These are phyloP conservation scores for Croton laevigatus DNA, from an alignment of 441 rosid genomes.

Conservation along the genomic window DNA sequence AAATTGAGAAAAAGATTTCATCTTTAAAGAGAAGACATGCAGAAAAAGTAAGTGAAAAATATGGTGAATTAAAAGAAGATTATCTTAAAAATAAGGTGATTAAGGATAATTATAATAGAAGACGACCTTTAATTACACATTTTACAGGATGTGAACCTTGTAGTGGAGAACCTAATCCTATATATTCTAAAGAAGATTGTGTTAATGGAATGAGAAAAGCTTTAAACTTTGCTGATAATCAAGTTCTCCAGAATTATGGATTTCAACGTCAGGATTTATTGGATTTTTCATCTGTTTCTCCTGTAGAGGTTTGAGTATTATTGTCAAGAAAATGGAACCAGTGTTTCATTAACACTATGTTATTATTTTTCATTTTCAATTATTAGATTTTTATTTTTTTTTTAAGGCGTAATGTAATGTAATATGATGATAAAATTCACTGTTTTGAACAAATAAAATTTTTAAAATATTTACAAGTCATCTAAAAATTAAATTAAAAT, in stretches of 20 bases:
- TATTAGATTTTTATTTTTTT: background rate
- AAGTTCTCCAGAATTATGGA: constrained; percentile 66
- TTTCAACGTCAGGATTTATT: constrained; percentile 50
- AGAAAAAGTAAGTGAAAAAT: constrained; percentile 70
- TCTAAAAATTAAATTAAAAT: no score
- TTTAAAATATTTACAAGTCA: no score
- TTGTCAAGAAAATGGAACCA: no score
- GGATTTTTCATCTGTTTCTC: constrained; percentile 29
- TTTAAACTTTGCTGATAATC: constrained; percentile 82
- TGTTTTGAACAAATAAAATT: no score
- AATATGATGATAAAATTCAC: no score
- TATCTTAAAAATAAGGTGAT: constrained; percentile 33
- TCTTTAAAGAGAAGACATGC: constrained; percentile 65
- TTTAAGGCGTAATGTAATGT: no score
- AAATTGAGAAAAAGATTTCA: constrained; percentile 41
- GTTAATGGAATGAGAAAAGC: constrained; percentile 66
- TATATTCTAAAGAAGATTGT: constrained; percentile 55
- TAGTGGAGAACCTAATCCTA: constrained; percentile 58
- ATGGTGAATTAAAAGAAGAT: constrained; percentile 53
- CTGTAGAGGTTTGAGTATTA: background rate
- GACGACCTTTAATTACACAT: constrained; percentile 67
- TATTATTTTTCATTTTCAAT: no score
- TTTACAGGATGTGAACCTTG: constrained; percentile 97
- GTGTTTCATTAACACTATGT: no score
- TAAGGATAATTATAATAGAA: constrained; percentile 45